Conservation (phyloP, 2,329 filamentous ascomycete species). For the Curvularia verruculosa region DNA sequence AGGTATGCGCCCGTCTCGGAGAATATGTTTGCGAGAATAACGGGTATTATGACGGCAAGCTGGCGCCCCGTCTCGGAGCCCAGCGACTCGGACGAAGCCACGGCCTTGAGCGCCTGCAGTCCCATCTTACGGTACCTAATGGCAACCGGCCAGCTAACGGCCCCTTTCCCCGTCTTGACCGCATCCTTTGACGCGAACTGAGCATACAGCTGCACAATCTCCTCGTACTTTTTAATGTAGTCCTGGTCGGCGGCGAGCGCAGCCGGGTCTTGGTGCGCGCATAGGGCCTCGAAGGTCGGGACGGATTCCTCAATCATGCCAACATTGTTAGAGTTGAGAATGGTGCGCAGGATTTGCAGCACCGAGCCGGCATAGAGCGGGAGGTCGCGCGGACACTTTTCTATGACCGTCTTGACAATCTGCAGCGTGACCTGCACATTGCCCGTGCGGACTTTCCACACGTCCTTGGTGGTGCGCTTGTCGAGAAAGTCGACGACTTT, state of each 20-base stretch:
- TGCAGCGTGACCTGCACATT: slow-evolving; percentile 95
- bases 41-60: slow-evolving; percentile 78
- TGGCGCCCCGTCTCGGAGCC: slow-evolving; percentile 77
- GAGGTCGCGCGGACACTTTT: slow-evolving; percentile 89
- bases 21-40: slow-evolving; percentile 86
- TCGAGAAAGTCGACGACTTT: slow-evolving; percentile 96
- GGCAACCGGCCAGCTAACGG: slow-evolving; percentile 72
- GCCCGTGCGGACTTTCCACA: slow-evolving; percentile 85
- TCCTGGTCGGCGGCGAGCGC: slow-evolving; percentile 84
- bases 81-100: slow-evolving; percentile 80
- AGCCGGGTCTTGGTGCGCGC: slow-evolving; percentile 84
- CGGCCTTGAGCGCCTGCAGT: slow-evolving; percentile 74
- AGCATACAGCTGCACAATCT: slow-evolving; percentile 80
- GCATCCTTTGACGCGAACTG: slow-evolving; percentile 73
- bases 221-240: slow-evolving; percentile 81
- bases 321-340: slow-evolving; percentile 85
- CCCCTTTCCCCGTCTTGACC: slow-evolving; percentile 48
- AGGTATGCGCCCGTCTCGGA: slow-evolving; percentile 74
- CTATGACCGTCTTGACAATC: slow-evolving; percentile 88
- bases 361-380: slow-evolving; percentile 86
- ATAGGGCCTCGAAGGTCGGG: slow-evolving; percentile 85
- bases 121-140: slow-evolving; percentile 65
- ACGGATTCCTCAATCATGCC: slow-evolving; percentile 92
- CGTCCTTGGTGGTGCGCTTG: slow-evolving; percentile 89
- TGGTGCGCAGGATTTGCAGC: slow-evolving; percentile 80